These are phyloP conservation scores for Pelagomonas calceolata DNA, from an alignment of 108 stramenopile genomes.

Conservation along the genomic window DNA sequence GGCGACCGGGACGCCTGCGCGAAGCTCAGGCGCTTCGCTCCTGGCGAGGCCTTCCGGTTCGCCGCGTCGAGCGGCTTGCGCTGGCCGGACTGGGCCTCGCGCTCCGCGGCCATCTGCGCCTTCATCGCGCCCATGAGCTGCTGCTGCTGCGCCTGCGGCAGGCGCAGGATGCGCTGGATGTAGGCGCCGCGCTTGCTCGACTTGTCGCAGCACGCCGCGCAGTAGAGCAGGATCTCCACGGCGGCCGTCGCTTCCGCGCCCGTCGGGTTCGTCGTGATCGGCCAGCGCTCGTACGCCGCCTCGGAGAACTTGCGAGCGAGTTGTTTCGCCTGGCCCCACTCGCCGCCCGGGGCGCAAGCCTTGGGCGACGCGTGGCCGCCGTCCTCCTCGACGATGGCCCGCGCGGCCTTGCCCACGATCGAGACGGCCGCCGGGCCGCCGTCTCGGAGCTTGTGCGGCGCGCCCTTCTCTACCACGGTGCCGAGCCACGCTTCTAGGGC, in stretches of 20 bases:
- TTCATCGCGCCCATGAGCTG: neutral
- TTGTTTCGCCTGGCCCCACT: neutral
- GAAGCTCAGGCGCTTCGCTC: too few species aligned
- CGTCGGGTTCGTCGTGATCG: neutral
- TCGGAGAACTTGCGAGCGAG: neutral
- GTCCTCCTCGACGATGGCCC: neutral
- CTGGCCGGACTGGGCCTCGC: neutral
- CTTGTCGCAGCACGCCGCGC: conserved; percentile 1
- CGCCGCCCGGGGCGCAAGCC: neutral
- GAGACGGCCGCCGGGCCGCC: too few species aligned
- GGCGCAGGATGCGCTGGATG: neutral
- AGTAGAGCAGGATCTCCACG: neutral
- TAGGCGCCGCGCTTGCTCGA: neutral
- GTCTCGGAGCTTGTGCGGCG: too few species aligned
- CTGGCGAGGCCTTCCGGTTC: too few species aligned
- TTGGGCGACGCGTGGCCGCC: neutral
- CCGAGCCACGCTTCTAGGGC: too few species aligned
- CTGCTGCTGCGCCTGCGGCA: neutral
- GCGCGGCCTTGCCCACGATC: neutral
- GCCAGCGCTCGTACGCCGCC: neutral
- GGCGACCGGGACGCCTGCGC: too few species aligned
- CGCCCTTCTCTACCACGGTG: too few species aligned
- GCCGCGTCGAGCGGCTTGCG: too few species aligned
- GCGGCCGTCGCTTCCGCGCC: neutral
- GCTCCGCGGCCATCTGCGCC: neutral